A percentile compares a stretch with the other conserved stretches of the same genome.
Evolutionary conservation across 345 rosid species (phyloP).

Genomic region (Ceriops tagal): DNA sequence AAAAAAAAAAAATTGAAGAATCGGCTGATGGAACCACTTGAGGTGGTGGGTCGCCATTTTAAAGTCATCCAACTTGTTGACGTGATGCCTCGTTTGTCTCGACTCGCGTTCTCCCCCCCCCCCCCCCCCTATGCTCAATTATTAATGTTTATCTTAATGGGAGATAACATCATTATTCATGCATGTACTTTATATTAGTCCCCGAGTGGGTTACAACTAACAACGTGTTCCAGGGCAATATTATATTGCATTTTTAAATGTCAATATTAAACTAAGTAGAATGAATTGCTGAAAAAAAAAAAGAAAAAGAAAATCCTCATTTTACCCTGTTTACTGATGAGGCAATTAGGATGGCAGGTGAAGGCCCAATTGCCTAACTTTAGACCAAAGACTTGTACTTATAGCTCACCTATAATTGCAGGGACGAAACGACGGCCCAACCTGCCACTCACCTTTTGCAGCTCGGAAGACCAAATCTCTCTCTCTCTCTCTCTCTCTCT

Average conservation of each 20-base stretch:
- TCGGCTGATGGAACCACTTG: neutral
- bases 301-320: neutral
- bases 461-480: no score
- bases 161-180: neutral
- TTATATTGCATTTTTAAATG: neutral
- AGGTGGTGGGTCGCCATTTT: neutral
- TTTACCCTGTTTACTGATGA: no score
- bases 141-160: neutral
- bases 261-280: neutral
- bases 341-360: no score
- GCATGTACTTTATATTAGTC: neutral
- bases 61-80: constrained; percentile 10
- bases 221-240: neutral
- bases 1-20: neutral
- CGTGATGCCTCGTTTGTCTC: constrained; percentile 3
- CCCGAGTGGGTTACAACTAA: constrained; percentile 39
- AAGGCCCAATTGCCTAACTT: no score
- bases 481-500: no score
- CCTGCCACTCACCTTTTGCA: no score
- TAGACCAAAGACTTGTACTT: no score
- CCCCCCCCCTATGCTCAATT: neutral
- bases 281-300: constrained; percentile 21
- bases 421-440: no score
- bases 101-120: neutral
- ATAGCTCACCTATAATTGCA: no score